Conservation (phyloP, 2,329 filamentous ascomycete genomes). For the Hymenoscyphus fructigenus region DNA sequence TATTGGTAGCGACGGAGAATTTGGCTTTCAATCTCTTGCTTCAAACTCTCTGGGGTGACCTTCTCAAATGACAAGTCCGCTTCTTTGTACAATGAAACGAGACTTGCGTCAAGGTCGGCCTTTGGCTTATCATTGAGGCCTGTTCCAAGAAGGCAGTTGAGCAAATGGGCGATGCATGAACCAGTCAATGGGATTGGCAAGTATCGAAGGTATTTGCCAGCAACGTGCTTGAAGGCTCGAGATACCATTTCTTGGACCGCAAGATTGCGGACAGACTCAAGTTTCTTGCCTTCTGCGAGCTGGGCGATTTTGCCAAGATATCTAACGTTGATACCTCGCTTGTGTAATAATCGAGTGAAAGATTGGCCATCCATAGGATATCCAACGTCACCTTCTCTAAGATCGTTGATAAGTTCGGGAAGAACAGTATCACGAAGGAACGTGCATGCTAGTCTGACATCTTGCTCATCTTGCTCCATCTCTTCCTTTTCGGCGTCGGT, state of each 20-base stretch:
- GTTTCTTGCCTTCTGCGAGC: conserved; percentile 66
- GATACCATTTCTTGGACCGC: conserved; percentile 89
- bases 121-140: conserved; percentile 74
- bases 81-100: conserved; percentile 77
- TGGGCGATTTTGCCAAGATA: conserved; percentile 86
- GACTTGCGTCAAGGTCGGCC: conserved; percentile 71
- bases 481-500: conserved; percentile 87
- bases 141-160: conserved; percentile 88
- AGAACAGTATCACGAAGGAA: conserved; percentile 76
- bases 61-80: conserved; percentile 79
- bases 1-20: conserved; percentile 74
- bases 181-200: conserved; percentile 79
- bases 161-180: conserved; percentile 76
- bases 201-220: conserved; percentile 74
- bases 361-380: conserved; percentile 99
- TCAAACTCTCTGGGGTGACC: conserved; percentile 71
- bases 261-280: conserved; percentile 75
- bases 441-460: conserved; percentile 80
- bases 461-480: conserved; percentile 79
- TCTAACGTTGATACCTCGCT: conserved; percentile 93
- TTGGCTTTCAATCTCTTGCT: conserved; percentile 68
- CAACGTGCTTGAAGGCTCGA: conserved; percentile 93
- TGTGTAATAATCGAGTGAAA: conserved; percentile 83
- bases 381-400: conserved; percentile 88
- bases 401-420: conserved; percentile 80